phyloP scores from a whole-genome alignment of 371 early-diverging fungal genomes.

The Funneliformis caledonium region DNA sequence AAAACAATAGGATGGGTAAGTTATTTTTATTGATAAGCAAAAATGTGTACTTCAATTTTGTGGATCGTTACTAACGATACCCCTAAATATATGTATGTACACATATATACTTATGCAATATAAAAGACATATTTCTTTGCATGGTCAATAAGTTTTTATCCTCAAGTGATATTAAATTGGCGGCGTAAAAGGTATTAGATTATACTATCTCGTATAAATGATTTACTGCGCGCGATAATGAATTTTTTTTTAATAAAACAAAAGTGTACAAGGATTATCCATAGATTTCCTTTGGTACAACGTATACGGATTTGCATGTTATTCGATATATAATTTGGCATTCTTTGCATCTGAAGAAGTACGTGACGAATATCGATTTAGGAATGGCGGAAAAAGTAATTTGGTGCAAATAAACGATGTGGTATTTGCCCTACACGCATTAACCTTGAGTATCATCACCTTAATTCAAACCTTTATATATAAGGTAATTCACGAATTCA shows the following conservation, averaged over 20 bases:
- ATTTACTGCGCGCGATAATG: neutral
- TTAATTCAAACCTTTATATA: slow-evolving; percentile 77
- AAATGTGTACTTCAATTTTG: neutral
- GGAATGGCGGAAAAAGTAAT: slow-evolving; percentile 70
- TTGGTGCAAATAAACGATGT: slow-evolving; percentile 89
- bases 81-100: neutral
- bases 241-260: neutral
- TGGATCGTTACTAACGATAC: neutral
- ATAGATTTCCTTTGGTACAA: slow-evolving; percentile 90
- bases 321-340: slow-evolving; percentile 76
- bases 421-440: slow-evolving; percentile 86
- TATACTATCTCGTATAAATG: neutral
- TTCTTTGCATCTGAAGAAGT: slow-evolving; percentile 72
- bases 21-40: neutral
- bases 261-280: slow-evolving; percentile 84
- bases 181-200: slow-evolving; percentile 56
- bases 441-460: slow-evolving; percentile 68
- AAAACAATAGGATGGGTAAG: slow-evolving; percentile 9
- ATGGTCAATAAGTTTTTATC: slow-evolving; percentile 80
- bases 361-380: slow-evolving; percentile 76
- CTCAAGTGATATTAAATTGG: slow-evolving; percentile 73
- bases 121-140: slow-evolving; percentile 70
- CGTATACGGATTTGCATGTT: slow-evolving; percentile 85
- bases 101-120: neutral
- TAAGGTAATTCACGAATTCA: slow-evolving; percentile 55